phyloP scores from a whole-genome alignment of 1,284 basidiomycete genomes.

The Lignosus rhinocerotis region DNA sequence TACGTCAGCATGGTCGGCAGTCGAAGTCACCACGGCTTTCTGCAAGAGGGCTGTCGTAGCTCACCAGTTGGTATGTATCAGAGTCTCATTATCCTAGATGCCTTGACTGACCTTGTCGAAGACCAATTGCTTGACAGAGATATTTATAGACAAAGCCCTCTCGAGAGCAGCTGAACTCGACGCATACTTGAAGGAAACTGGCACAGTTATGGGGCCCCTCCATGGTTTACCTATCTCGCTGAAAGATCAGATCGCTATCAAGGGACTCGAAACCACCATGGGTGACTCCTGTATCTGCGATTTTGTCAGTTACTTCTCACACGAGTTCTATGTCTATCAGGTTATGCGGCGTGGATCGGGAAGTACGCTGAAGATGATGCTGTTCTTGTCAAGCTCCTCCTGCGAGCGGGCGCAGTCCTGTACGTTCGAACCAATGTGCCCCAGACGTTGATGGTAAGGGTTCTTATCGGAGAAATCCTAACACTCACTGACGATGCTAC shows the following conservation, averaged over 20 bases:
- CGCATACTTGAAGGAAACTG: constrained; percentile 37
- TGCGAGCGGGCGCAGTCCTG: constrained; percentile 62
- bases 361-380: constrained; percentile 26
- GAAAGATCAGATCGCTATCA: constrained; percentile 53
- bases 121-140: constrained; percentile 47
- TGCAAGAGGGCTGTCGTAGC: constrained; percentile 50
- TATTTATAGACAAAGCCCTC: constrained; percentile 46
- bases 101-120: neutral
- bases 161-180: constrained; percentile 45
- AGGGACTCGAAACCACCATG: constrained; percentile 58
- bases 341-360: constrained; percentile 33
- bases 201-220: constrained; percentile 44
- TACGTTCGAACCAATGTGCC: constrained; percentile 75
- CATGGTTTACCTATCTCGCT: constrained; percentile 52
- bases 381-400: constrained; percentile 57
- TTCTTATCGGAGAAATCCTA: neutral
- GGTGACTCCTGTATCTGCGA: constrained; percentile 34
- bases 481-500: neutral
- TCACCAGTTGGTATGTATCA: constrained; percentile 48
- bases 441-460: constrained; percentile 48
- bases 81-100: neutral
- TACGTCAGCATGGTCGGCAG: constrained; percentile 34
- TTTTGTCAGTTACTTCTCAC: constrained; percentile 9
- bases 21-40: constrained; percentile 44
- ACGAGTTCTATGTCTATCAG: constrained; percentile 12